phyloP scores from a whole-genome alignment of 805 yeast genomes.

The Yarrowia hollandica region DNA sequence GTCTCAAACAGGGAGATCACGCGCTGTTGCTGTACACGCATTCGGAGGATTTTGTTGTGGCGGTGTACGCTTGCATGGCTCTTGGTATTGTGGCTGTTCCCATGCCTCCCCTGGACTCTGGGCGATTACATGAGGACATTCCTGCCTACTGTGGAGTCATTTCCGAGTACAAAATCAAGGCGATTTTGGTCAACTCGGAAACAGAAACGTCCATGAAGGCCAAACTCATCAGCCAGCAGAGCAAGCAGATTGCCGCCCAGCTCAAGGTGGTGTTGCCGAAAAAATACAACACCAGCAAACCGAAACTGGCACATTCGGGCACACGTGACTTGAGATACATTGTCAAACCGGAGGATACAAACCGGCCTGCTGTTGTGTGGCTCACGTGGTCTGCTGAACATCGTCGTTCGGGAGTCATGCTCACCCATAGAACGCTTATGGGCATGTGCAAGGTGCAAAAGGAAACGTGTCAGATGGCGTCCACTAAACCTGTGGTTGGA shows the following conservation, averaged over 20 bases:
- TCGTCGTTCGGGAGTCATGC: slow-evolving; percentile 54
- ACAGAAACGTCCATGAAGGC: slow-evolving; percentile 67
- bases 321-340: slow-evolving; percentile 26
- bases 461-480: slow-evolving; percentile 83
- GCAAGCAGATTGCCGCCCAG: slow-evolving; percentile 48
- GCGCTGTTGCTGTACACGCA: slow-evolving; percentile 83
- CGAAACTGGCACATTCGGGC: slow-evolving; percentile 43
- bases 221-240: slow-evolving; percentile 60
- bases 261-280: slow-evolving; percentile 48
- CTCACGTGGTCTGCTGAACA: slow-evolving; percentile 72
- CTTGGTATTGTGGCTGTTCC: slow-evolving; percentile 81
- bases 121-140: slow-evolving; percentile 70
- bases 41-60: slow-evolving; percentile 80
- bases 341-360: slow-evolving; percentile 38
- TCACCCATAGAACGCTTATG: slow-evolving; percentile 63
- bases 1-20: slow-evolving; percentile 64
- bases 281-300: slow-evolving; percentile 66
- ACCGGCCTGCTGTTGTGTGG: slow-evolving; percentile 61
- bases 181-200: slow-evolving; percentile 76
- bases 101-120: slow-evolving; percentile 65
- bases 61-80: slow-evolving; percentile 81
- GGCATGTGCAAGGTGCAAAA: slow-evolving; percentile 85
- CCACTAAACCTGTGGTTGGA: slow-evolving; percentile 73
- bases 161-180: slow-evolving; percentile 68
- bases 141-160: slow-evolving; percentile 63